Percentiles rank a stretch among this genome's conserved stretches.
These are phyloP conservation scores for Aureobasidium sp. DNA, from an alignment of 2,329 filamentous ascomycete genomes.

Conservation along the genomic window DNA sequence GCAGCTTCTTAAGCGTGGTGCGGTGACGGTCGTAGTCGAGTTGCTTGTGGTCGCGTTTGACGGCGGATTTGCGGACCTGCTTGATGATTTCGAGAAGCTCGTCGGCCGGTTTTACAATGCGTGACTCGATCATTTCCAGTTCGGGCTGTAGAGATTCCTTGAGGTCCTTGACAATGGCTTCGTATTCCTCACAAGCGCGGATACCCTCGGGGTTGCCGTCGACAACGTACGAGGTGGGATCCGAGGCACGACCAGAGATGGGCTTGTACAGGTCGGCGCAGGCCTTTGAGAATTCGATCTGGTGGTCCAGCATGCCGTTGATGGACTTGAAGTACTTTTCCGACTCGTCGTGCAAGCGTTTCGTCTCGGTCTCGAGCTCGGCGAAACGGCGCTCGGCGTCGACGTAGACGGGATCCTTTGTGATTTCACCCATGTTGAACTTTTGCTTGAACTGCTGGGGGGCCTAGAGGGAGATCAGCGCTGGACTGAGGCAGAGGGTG, in stretches of 20 bases:
- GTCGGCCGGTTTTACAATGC: constrained; percentile 85
- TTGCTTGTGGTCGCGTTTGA: constrained; percentile 95
- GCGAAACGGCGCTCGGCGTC: constrained; percentile 91
- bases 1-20: constrained; percentile 76
- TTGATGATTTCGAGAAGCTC: constrained; percentile 94
- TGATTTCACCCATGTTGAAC: constrained; percentile 93
- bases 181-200: constrained; percentile 91
- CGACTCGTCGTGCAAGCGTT: constrained; percentile 92
- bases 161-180: constrained; percentile 79
- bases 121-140: constrained; percentile 91
- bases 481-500: constrained; percentile 72
- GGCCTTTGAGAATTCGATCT: constrained; percentile 96
- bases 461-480: constrained; percentile 55
- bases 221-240: constrained; percentile 71
- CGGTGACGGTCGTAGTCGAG: constrained; percentile 90
- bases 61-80: constrained; percentile 75
- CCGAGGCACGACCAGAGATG: constrained; percentile 90
- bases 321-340: constrained; percentile 97
- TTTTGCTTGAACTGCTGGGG: constrained; percentile 85
- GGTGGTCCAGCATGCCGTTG: constrained; percentile 93
- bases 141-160: constrained; percentile 83
- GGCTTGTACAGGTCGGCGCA: constrained; percentile 97
- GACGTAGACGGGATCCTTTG: constrained; percentile 88
- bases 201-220: constrained; percentile 92
- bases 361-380: constrained; percentile 91